Percentiles rank a stretch among this genome's conserved stretches.
These are phyloP conservation scores for Cercospora zeina DNA, from an alignment of 2,329 filamentous ascomycete species.

Conservation along the genomic window DNA sequence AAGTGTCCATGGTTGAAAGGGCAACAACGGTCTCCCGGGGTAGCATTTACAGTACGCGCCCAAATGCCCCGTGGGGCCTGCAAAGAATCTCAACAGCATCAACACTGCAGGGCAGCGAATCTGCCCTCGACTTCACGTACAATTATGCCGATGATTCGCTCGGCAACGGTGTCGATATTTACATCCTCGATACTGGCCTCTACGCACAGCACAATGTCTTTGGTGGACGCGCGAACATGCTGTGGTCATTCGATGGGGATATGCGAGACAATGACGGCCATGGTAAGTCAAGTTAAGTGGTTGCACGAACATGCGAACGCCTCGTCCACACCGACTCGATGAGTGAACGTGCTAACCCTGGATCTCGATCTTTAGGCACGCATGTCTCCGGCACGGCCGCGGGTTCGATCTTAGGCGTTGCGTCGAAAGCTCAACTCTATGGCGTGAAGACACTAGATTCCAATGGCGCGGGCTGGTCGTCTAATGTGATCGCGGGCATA, in stretches of 20 bases:
- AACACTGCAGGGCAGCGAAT: conserved; percentile 32
- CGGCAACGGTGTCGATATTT: conserved; percentile 50
- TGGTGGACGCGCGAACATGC: conserved; percentile 45
- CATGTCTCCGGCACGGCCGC: conserved; percentile 51
- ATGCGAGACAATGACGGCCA: conserved; percentile 49
- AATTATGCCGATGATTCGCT: conserved; percentile 41
- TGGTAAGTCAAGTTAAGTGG: conserved; percentile 27
- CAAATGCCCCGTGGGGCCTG: conserved; percentile 50
- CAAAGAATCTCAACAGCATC: conserved; percentile 46
- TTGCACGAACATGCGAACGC: not conserved
- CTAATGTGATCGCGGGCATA: conserved; percentile 54
- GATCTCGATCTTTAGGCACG: conserved; percentile 38
- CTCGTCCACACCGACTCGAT: not conserved
- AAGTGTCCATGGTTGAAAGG: conserved; percentile 48
- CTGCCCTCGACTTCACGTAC: conserved; percentile 48
- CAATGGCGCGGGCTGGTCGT: conserved; percentile 49
- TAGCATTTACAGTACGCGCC: conserved; percentile 35
- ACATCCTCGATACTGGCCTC: conserved; percentile 53
- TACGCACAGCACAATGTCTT: conserved; percentile 50
- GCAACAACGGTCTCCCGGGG: conserved; percentile 33
- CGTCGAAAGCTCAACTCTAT: conserved; percentile 51
- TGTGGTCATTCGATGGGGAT: conserved; percentile 44
- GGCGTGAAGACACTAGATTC: conserved; percentile 55
- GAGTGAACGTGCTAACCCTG: not conserved
- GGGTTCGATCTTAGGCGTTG: conserved; percentile 49